Evolutionary conservation across 139 green algal species (phyloP).

Genomic region (Tetratostichococcus sp.): DNA sequence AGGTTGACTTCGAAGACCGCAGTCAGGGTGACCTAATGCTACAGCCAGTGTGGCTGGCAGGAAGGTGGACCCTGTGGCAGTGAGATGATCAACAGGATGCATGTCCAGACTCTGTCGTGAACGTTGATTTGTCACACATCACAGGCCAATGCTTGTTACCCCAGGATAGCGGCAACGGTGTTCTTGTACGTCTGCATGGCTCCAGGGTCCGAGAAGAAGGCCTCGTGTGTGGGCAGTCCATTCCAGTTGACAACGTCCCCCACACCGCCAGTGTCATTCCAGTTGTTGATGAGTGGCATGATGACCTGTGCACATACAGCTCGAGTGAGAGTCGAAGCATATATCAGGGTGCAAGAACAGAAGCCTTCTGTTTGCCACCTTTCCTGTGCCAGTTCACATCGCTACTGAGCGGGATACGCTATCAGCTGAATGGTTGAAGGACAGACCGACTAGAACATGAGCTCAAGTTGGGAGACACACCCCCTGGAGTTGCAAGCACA

Average conservation of each 20-base stretch:
- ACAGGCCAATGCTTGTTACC: background rate
- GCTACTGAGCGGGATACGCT: too few relatives aligned
- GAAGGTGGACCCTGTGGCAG: too few relatives aligned
- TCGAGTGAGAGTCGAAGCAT: background rate
- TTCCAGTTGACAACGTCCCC: constrained; percentile 35
- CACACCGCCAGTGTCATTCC: constrained; percentile 30
- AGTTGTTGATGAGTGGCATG: constrained; percentile 49
- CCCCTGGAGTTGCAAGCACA: too few relatives aligned
- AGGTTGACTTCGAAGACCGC: too few relatives aligned
- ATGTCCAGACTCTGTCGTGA: background rate
- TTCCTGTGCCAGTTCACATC: too few relatives aligned
- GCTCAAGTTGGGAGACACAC: too few relatives aligned
- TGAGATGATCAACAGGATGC: too few relatives aligned
- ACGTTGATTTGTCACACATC: background rate
- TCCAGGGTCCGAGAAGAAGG: constrained; percentile 44
- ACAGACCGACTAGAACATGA: too few relatives aligned
- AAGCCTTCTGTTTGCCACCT: constrained; percentile 2
- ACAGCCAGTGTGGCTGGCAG: too few relatives aligned
- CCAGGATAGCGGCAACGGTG: constrained; percentile 18
- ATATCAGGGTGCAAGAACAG: too few relatives aligned
- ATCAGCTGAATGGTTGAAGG: too few relatives aligned
- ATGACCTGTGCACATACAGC: constrained; percentile 32
- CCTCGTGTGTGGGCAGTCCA: constrained; percentile 24
- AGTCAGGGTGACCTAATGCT: too few relatives aligned
- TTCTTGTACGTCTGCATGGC: constrained; percentile 34